Evolutionary conservation across 345 rosid genomes (phyloP).

Genomic region (Pistacia integerrima): DNA sequence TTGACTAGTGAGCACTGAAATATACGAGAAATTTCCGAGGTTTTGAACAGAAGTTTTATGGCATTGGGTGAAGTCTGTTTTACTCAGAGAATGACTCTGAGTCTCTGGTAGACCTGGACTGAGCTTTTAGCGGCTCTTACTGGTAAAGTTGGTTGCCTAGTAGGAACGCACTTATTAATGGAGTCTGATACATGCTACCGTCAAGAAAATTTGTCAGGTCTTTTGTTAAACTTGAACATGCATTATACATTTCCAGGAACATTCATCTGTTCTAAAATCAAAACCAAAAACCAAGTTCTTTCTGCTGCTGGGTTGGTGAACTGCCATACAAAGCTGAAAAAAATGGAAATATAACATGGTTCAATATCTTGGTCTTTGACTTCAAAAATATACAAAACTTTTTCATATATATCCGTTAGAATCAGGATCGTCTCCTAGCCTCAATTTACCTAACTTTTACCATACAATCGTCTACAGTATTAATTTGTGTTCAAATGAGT

Average conservation of each 20-base stretch:
- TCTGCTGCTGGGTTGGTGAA: not conserved
- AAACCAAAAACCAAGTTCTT: not conserved
- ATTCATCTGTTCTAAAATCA: not conserved
- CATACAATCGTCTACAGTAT: no score
- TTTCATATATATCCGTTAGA: not conserved
- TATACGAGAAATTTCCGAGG: not conserved
- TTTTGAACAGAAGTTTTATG: not conserved
- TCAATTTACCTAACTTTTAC: no score
- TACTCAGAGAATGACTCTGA: not conserved
- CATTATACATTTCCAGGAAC: not conserved
- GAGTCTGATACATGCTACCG: not conserved
- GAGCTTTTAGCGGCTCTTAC: not conserved
- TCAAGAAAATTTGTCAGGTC: not conserved
- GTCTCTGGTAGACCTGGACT: conserved; percentile 5
- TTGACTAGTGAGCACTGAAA: not conserved
- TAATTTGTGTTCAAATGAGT: no score
- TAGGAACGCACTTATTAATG: not conserved
- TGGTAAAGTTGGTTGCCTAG: not conserved
- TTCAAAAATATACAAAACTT: not conserved
- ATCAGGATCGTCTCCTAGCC: no score
- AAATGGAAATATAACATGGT: not conserved
- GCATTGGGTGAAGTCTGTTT: not conserved
- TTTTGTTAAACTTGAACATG: not conserved
- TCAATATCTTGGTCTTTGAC: not conserved
- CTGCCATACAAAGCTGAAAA: conserved; percentile 1